phyloP scores from a whole-genome alignment of 768 basidiomycete genomes.

The Tubosaeta sp. region DNA sequence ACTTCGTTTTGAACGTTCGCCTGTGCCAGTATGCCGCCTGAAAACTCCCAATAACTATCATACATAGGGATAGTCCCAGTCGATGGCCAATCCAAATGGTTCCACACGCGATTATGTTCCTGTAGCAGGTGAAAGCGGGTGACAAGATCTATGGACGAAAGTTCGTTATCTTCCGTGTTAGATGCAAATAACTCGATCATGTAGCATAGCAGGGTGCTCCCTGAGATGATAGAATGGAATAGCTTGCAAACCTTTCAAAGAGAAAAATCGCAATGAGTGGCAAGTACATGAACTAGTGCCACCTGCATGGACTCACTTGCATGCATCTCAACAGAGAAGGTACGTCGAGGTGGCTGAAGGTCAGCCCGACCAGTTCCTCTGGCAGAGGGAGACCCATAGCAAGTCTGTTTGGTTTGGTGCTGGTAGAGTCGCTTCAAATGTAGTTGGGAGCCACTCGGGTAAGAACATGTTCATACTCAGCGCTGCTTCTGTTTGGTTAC shows the following conservation, averaged over 20 bases:
- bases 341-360: slow-evolving; percentile 28
- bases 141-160: slow-evolving; percentile 16
- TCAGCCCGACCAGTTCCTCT: slow-evolving; percentile 24
- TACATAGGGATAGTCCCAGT: slow-evolving; percentile 10
- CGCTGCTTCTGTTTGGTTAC: no score
- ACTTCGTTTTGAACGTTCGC: slow-evolving; percentile 17
- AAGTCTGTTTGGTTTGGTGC: background rate
- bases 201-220: slow-evolving; percentile 26
- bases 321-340: slow-evolving; percentile 25
- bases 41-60: slow-evolving; percentile 31
- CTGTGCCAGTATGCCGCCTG: slow-evolving; percentile 33
- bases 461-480: no score
- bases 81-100: slow-evolving; percentile 19
- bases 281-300: background rate
- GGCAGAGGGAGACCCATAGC: slow-evolving; percentile 19
- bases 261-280: background rate
- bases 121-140: slow-evolving; percentile 25
- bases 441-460: background rate
- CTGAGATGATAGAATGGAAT: slow-evolving; percentile 26
- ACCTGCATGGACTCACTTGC: slow-evolving; percentile 17
- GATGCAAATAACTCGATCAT: slow-evolving; percentile 28
- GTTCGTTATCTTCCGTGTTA: slow-evolving; percentile 23
- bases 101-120: slow-evolving; percentile 28
- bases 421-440: background rate
- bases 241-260: slow-evolving; percentile 27